Percentiles rank a stretch among this genome's conserved stretches.
These are phyloP conservation scores for Tuber umbilicatum DNA, from an alignment of 495 filamentous ascomycete genomes.

Conservation along the genomic window DNA sequence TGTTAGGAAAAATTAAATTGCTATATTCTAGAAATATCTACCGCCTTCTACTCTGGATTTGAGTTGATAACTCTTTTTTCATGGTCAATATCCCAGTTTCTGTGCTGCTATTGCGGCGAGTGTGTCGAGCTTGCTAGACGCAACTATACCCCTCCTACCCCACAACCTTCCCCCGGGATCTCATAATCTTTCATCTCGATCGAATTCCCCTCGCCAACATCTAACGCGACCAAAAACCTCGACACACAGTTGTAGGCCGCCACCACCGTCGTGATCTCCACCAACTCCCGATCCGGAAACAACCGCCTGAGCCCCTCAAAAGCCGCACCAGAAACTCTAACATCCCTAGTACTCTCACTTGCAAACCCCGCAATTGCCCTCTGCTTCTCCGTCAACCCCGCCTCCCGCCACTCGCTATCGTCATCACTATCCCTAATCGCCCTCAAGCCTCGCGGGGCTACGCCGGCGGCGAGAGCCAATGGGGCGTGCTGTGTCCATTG, in stretches of 20 bases:
- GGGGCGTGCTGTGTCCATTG: slow-evolving; percentile 75
- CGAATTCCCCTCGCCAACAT: slow-evolving; percentile 55
- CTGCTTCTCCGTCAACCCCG: slow-evolving; percentile 52
- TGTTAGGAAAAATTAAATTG: too few species aligned
- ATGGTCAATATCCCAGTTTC: too few species aligned
- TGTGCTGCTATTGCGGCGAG: too few species aligned
- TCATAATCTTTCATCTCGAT: slow-evolving; percentile 21
- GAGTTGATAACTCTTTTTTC: too few species aligned
- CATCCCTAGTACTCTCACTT: slow-evolving; percentile 67
- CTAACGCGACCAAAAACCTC: slow-evolving; percentile 73
- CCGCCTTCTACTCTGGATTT: too few species aligned
- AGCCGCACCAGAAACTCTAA: slow-evolving; percentile 56
- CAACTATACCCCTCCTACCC: too few species aligned
- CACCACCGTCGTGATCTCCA: slow-evolving; percentile 71
- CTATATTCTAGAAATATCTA: too few species aligned
- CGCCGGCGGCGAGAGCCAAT: slow-evolving; percentile 49
- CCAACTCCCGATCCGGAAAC: slow-evolving; percentile 62
- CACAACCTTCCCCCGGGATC: slow-evolving; percentile 1
- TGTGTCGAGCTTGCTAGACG: too few species aligned
- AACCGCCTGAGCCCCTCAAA: slow-evolving; percentile 55
- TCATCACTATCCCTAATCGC: slow-evolving; percentile 42
- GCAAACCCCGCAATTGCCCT: slow-evolving; percentile 62
- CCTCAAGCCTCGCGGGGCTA: slow-evolving; percentile 50
- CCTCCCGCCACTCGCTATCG: slow-evolving; percentile 30
- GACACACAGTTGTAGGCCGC: slow-evolving; percentile 86